Evolutionary conservation across 2,329 filamentous ascomycete genomes (phyloP), one percentile per base, ranked within the genome.

Genomic region (Fusarium clavum): DNA sequence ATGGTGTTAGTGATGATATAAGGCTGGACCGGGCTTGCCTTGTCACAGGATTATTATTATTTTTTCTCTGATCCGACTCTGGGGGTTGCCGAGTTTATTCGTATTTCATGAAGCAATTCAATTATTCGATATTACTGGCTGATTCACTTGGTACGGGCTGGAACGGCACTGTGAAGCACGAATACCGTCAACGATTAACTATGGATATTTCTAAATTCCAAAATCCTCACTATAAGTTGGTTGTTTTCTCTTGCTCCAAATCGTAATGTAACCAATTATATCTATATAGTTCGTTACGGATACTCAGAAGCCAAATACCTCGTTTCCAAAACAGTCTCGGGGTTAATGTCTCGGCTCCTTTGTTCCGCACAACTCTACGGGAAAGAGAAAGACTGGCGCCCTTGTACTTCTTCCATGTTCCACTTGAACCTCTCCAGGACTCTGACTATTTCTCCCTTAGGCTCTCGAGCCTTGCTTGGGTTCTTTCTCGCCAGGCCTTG

Each of bases 401-500:
- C 49, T 61, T 54, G 22, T 34, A 18, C 27, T 48, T 18, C 22
- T 38, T 22, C 38, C n/a, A 8, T 40, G 41, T 24, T 45, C 43
- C 14, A 32, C 47, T 25, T 58, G 40, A 12, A 34, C 45, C 20
- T 38, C 57, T 44, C 13, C 32, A 16, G 11, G 14, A 10, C 14
- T 41, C 14, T 14, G 7, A 24, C 18, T 41, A 41, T 27, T 72
- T 65, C 53, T 65, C 48, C 45, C 53, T 56, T n/a, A 57, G 45
- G 13, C 52, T 46, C 45, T 64, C 57, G 22, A 64, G 48, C 55
- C 68, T 72, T 6, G 70, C 69, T 61, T 81, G 77, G n/a, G 79
- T 78, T 10, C 47, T 64, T 45, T 80, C 77, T 52, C 82, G 73
- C 83, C 83, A 85, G 14, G 60, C 59, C 61, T 80, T 76, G 16